phyloP scores from a whole-genome alignment of 768 basidiomycete species.

The Macrolepiota albuminosa region DNA sequence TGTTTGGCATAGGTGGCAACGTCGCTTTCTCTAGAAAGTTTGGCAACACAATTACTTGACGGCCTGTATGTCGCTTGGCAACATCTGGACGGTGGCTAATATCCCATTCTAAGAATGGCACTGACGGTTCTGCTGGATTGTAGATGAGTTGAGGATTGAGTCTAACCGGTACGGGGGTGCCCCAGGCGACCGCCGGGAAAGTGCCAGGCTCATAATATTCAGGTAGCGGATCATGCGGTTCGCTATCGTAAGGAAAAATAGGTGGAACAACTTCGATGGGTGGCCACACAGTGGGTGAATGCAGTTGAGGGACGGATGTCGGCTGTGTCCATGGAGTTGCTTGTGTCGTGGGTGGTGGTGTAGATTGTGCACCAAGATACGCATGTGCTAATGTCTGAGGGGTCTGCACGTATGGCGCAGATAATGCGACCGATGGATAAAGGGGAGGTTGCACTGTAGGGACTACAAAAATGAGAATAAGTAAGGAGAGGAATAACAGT shows the following conservation, averaged over 20 bases:
- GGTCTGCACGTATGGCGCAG: slow-evolving; percentile 7
- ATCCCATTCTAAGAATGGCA: slow-evolving; percentile 39
- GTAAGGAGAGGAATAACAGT: not conserved
- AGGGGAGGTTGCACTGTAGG: slow-evolving; percentile 6
- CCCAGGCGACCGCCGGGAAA: slow-evolving; percentile 16
- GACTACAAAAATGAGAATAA: not conserved
- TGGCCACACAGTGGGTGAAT: slow-evolving; percentile 10
- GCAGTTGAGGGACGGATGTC: not conserved
- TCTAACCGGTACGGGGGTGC: slow-evolving; percentile 17
- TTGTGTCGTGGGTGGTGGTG: not conserved
- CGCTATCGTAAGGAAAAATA: not conserved
- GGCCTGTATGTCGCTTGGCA: slow-evolving; percentile 28
- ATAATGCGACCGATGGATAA: slow-evolving; percentile 2
- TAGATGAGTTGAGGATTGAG: slow-evolving; percentile 29
- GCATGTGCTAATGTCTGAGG: not conserved
- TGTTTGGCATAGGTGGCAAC: slow-evolving; percentile 23
- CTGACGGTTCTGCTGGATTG: slow-evolving; percentile 32
- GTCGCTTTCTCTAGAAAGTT: slow-evolving; percentile 29
- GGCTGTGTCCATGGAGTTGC: slow-evolving; percentile 7
- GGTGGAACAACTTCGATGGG: slow-evolving; percentile 2
- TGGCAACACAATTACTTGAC: slow-evolving; percentile 22
- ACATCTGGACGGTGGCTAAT: slow-evolving; percentile 31
- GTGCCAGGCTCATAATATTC: slow-evolving; percentile 20
- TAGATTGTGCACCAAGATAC: not conserved
- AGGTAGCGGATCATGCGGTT: not conserved